Base-by-base conservation (phyloP, 78 protist genomes). In the Polysphondylium violaceum region DNA sequence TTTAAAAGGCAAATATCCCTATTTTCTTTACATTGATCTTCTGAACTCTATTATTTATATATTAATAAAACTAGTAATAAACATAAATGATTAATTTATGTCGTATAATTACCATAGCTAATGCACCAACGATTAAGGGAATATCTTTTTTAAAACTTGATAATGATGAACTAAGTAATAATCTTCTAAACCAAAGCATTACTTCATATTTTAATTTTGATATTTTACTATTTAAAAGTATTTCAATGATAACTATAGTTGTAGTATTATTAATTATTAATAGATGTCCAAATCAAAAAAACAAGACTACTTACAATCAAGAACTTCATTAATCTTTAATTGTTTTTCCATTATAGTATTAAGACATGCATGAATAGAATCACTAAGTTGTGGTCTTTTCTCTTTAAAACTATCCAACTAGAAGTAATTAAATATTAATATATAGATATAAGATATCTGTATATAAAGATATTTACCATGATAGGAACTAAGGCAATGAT, bases 311-410 rank as follows among this genome's bases (percentile, higher is more conserved):
- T 38, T 74, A 74, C 65, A 69, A 33, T 69, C 91, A 7, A 83
- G 58, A 21, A 83, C 91, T 17, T 83, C 91, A 33, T 59, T 44
- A 31, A 83, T 83, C n/a, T 71, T 67, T 44, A 83, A 83, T 59
- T 68, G 78, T 69, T 51, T 83, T 21, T 83, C 91, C 91, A 83
- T 83, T 1, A 83, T 83, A 16, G 91, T 83, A 47, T 83, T 83
- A 44, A 83, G 44, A 69, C 91, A 83, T 55, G 91, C 79, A 69
- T 83, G 91, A 44, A 83, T 83, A 23, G 73, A 58, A 59, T 83
- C 91, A 44, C 76, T 44, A 31, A 83, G 73, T 43, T 68, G 68
- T 67, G 91, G 91, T 69, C 91, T 67, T 47, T 69, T 69, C 29
- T 83, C 91, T 59, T 83, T 83, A 31, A 83, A 83, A 44, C 91